Conservation (phyloP, 371 early-diverging fungal genomes). For the Mucor sp. region DNA sequence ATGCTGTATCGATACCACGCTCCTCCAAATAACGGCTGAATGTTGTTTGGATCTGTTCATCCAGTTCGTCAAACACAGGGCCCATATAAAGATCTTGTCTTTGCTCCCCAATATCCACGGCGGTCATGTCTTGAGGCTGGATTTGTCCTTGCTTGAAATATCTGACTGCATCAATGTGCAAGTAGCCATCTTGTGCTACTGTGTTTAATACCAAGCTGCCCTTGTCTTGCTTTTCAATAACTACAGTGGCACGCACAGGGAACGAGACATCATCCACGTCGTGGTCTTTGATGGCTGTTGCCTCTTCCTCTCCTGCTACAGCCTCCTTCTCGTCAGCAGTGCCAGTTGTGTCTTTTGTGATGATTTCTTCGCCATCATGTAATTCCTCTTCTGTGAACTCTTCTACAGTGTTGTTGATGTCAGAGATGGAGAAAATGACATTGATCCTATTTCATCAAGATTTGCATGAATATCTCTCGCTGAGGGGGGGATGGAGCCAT, state of each 20-base stretch:
- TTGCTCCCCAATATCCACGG: constrained; percentile 67
- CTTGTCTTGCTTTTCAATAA: constrained; percentile 62
- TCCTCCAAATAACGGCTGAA: constrained; percentile 87
- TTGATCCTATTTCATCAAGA: constrained; percentile 52
- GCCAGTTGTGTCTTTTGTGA: neutral
- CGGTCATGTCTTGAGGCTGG: constrained; percentile 55
- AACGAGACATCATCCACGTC: constrained; percentile 26
- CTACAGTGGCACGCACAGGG: constrained; percentile 65
- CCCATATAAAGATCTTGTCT: constrained; percentile 35
- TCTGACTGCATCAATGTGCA: constrained; percentile 74
- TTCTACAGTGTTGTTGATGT: constrained; percentile 64
- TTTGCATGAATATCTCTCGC: neutral
- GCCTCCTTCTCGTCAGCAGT: constrained; percentile 5
- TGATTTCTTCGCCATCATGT: neutral
- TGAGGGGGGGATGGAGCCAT: neutral
- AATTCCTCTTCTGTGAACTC: constrained; percentile 11
- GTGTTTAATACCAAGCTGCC: constrained; percentile 73
- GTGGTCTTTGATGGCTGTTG: neutral
- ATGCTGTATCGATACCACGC: constrained; percentile 80
- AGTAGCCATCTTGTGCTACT: constrained; percentile 73
- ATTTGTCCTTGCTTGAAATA: constrained; percentile 61
- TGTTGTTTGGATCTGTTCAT: constrained; percentile 66
- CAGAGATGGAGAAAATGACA: constrained; percentile 77
- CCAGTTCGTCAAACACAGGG: constrained; percentile 28
- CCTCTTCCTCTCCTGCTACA: neutral